Percentiles rank a stretch among this genome's conserved stretches.
Evolutionary conservation across 768 basidiomycete genomes (phyloP).

Genomic region (Paxillus involutus): DNA sequence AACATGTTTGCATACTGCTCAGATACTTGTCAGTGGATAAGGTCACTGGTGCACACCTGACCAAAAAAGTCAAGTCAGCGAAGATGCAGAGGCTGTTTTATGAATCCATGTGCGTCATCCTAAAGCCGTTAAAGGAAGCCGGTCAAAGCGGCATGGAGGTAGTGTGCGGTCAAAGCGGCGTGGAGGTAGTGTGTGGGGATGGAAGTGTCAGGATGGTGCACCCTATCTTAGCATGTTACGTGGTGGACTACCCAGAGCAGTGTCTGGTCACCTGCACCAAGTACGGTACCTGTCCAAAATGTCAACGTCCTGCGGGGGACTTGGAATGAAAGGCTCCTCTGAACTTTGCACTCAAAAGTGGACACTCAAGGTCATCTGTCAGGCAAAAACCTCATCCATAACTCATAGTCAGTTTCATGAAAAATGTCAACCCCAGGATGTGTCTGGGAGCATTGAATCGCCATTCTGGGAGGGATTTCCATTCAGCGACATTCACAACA

Average conservation of each 20-base stretch:
- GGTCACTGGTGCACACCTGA: constrained; percentile 23
- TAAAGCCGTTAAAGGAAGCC: constrained; percentile 32
- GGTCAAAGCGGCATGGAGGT: constrained; percentile 33
- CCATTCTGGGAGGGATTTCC: too few relatives aligned
- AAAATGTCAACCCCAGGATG: too few relatives aligned
- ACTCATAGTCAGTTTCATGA: too few relatives aligned
- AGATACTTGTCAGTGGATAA: constrained; percentile 40
- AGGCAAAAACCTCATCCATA: too few relatives aligned
- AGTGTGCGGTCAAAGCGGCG: too few relatives aligned
- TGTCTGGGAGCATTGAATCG: too few relatives aligned
- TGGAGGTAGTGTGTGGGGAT: too few relatives aligned
- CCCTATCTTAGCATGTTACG: constrained; percentile 40
- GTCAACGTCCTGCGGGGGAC: too few relatives aligned
- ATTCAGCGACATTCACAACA: too few relatives aligned
- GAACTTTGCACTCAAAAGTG: too few relatives aligned
- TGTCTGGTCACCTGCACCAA: constrained; percentile 32
- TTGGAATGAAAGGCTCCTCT: too few relatives aligned
- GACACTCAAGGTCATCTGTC: too few relatives aligned
- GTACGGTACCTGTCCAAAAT: constrained; percentile 27
- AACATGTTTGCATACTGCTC: constrained; percentile 33
- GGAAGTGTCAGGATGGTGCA: constrained; percentile 28
- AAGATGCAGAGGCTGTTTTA: constrained; percentile 35
- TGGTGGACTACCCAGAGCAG: constrained; percentile 47
- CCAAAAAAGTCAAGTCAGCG: constrained; percentile 15
- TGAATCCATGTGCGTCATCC: constrained; percentile 32